Base-by-base conservation (phyloP, 768 basidiomycete species). In the Exsudoporus frostii region DNA sequence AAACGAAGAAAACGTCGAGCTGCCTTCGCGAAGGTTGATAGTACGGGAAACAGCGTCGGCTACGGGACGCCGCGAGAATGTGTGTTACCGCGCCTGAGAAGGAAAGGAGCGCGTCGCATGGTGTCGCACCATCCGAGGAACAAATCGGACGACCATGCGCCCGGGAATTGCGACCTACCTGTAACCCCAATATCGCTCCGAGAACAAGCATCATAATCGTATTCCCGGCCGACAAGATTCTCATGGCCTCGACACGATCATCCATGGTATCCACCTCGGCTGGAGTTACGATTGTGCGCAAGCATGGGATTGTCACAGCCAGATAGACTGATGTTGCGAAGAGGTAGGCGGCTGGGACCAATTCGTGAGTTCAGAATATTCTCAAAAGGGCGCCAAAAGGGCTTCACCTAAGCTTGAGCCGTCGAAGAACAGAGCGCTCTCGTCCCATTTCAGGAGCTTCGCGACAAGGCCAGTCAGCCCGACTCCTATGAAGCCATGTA, bases 381-480 rank as follows among this genome's bases (percentile, higher is more conserved):
- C 30, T 39, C 34, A 15, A 22, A 53, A 33, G 10, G 6, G 20
- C n/a, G 15, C 4, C 5, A 34, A 51, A 38, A n/a, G 15, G 15
- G 30, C 14, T 83, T 61, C 59, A 94, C 94, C 91, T 54, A 96
- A 71, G 59, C 84, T 85, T 22, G 87, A 85, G 20, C 95, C 95
- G 69, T 98, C 95, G 69, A 98, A 98, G 76, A 91, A 94, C 73
- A 95, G 80, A 8, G 95, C 95, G 60, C 89, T 92, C 64, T 97
- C 94, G 65, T 86, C 85, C 92, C 93, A 97, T 56, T 77, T 81
- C 69, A 89, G 78, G 53, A 97, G 75, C 70, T 97, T 98, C 43
- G 81, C 79, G 10, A 93, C 60, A 46, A 93, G 76, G 10, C 86
- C 88, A 24, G 86, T 60, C 33, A 97, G 67, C 11, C 91, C 90